These are phyloP conservation scores for Eleusine indica DNA, from an alignment of 176 grass and related monocot genomes.

Conservation along the genomic window DNA sequence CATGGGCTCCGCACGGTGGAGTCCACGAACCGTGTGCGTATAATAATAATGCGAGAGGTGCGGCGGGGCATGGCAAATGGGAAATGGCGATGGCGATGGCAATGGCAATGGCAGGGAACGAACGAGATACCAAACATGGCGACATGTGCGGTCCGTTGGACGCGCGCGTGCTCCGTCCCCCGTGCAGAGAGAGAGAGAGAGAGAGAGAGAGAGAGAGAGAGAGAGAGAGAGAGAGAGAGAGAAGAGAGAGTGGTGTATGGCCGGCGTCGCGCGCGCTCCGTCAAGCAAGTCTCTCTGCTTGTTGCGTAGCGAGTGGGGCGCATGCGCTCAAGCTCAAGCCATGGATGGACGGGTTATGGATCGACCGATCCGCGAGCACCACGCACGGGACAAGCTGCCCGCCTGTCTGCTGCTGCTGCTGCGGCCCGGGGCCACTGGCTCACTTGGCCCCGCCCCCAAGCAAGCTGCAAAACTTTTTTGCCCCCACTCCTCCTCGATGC, in stretches of 20 bases:
- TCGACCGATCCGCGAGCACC: neutral
- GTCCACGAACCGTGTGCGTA: neutral
- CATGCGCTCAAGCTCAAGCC: neutral
- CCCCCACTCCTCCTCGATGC: too few species aligned
- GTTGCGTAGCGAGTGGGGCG: slow-evolving; percentile 45
- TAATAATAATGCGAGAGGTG: neutral
- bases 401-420: neutral
- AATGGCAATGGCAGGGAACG: too few species aligned
- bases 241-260: too few species aligned
- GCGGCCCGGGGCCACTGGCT: neutral
- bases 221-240: too few species aligned
- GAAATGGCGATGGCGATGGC: too few species aligned
- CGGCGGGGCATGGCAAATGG: too few species aligned
- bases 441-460: too few species aligned
- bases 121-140: slow-evolving; percentile 7
- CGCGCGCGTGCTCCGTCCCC: neutral
- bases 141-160: neutral
- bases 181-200: neutral
- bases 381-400: slow-evolving; percentile 27
- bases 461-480: too few species aligned
- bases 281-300: neutral
- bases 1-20: neutral
- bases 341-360: too few species aligned
- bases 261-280: too few species aligned
- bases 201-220: too few species aligned